These are phyloP conservation scores for Epicoccum nigrum DNA, from an alignment of 2,329 filamentous ascomycete genomes.

Conservation along the genomic window DNA sequence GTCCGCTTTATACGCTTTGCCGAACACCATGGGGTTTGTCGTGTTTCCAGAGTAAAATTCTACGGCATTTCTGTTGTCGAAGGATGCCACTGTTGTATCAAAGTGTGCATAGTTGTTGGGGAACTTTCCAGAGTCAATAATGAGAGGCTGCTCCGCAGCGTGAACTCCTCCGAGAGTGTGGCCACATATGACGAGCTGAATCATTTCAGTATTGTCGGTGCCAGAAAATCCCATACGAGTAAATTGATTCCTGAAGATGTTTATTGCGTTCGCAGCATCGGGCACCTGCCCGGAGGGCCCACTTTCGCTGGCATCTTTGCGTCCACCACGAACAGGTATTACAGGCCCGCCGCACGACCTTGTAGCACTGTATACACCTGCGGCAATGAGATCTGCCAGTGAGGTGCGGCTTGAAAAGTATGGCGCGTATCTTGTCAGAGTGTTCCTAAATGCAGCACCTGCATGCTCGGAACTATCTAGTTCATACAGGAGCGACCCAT, in stretches of 20 bases:
- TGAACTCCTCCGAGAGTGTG: conserved; percentile 68
- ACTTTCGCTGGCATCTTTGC: conserved; percentile 59
- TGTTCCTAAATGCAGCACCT: conserved; percentile 58
- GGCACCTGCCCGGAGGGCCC: conserved; percentile 61
- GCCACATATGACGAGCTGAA: conserved; percentile 65
- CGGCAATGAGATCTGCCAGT: conserved; percentile 64
- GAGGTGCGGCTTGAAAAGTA: conserved; percentile 60
- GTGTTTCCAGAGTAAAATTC: conserved; percentile 64
- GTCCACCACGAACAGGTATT: conserved; percentile 60
- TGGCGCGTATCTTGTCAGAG: conserved; percentile 56
- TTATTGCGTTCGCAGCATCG: conserved; percentile 61
- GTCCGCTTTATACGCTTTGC: conserved; percentile 49
- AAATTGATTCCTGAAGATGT: conserved; percentile 62
- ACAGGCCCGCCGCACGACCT: conserved; percentile 64
- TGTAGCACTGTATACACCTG: conserved; percentile 64
- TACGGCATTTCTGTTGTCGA: conserved; percentile 64
- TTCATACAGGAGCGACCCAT: conserved; percentile 67
- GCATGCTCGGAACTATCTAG: conserved; percentile 62
- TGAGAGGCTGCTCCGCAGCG: conserved; percentile 58
- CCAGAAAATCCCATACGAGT: conserved; percentile 62
- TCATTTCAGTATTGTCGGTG: conserved; percentile 58
- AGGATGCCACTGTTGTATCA: conserved; percentile 55
- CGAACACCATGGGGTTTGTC: conserved; percentile 62
- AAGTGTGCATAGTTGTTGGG: conserved; percentile 40
- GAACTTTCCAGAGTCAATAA: conserved; percentile 55